phyloP scores from a whole-genome alignment of 345 rosid species.

The Geranium rotundifolium region DNA sequence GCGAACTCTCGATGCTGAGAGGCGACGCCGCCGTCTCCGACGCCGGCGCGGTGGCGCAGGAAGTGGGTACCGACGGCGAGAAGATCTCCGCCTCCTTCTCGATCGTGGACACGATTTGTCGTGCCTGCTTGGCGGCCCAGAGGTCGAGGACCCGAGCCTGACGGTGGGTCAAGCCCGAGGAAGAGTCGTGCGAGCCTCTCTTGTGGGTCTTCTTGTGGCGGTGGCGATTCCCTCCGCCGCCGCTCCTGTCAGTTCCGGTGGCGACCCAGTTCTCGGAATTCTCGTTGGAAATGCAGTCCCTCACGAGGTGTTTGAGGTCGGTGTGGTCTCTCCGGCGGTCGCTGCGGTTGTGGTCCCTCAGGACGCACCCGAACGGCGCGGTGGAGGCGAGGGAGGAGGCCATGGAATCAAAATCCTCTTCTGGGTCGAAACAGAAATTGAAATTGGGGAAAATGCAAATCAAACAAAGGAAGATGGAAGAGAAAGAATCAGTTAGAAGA shows the following conservation, averaged over 20 bases:
- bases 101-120: constrained; percentile 22
- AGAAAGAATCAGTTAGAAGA: no score
- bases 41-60: not conserved
- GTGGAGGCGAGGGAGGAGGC: constrained; percentile 56
- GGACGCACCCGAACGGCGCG: constrained; percentile 43
- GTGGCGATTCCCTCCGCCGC: no score
- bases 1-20: not conserved
- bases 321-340: constrained; percentile 40
- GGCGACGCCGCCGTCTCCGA: constrained; percentile 16
- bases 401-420: constrained; percentile 20
- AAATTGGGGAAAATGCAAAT: no score
- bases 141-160: constrained; percentile 26
- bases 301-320: constrained; percentile 50
- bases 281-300: constrained; percentile 32
- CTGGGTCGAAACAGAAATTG: no score
- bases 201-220: no score
- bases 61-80: not conserved
- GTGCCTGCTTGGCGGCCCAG: constrained; percentile 36
- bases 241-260: no score
- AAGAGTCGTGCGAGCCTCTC: not conserved
- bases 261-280: constrained; percentile 8
- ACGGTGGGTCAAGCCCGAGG: not conserved
- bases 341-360: constrained; percentile 40
- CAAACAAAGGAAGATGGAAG: no score
- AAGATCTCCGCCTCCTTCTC: constrained; percentile 17